Evolutionary conservation across 106 monocot species (phyloP).

Genomic region (Vanilla planifolia): DNA sequence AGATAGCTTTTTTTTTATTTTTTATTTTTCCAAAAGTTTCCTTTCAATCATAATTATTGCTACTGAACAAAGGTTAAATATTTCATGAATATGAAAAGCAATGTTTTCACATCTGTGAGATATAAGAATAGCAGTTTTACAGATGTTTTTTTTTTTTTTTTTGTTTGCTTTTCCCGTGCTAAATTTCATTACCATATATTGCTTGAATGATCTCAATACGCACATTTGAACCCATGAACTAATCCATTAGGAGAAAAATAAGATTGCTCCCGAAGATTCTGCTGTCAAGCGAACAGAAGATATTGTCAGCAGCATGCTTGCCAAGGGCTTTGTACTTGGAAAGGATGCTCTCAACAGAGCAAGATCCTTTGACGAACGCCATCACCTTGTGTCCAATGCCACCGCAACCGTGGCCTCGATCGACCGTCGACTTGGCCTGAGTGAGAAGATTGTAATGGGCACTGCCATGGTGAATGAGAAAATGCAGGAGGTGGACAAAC

Average conservation of each 20-base stretch:
- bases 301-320: constrained; percentile 74
- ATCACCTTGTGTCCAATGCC: constrained; percentile 56
- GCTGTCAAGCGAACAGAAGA: constrained; percentile 65
- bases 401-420: constrained; percentile 57
- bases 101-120: too few relatives aligned
- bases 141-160: neutral
- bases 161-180: neutral
- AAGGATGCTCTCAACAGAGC: constrained; percentile 73
- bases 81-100: too few relatives aligned
- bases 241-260: neutral
- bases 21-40: too few relatives aligned
- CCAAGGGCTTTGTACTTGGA: constrained; percentile 80
- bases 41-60: too few relatives aligned
- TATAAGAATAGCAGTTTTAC: too few relatives aligned
- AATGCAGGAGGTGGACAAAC: constrained; percentile 60
- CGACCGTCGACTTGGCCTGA: constrained; percentile 58
- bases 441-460: constrained; percentile 64
- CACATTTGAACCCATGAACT: too few relatives aligned
- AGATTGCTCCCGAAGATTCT: constrained; percentile 3
- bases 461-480: constrained; percentile 54
- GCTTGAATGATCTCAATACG: neutral
- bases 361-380: constrained; percentile 65
- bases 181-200: too few relatives aligned
- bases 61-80: too few relatives aligned
- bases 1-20: too few relatives aligned